Percentiles rank a stretch among this genome's conserved stretches.
Evolutionary conservation across 139 green algal species (phyloP).

Genomic region (Coelastrella sp.): DNA sequence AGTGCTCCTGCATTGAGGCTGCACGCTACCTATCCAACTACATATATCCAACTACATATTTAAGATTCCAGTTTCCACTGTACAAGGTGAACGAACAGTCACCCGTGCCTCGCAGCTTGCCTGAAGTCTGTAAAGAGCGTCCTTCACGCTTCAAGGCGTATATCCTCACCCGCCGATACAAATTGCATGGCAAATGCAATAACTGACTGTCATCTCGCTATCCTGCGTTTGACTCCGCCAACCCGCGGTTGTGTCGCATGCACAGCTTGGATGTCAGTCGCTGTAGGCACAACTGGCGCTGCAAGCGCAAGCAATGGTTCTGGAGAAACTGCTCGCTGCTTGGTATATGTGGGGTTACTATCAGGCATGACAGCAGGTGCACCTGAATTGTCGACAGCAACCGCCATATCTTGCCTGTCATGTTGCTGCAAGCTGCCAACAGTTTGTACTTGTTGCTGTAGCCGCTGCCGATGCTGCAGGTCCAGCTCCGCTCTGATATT

Average conservation of each 20-base stretch:
- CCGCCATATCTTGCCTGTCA: background rate
- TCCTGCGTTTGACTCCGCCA: background rate
- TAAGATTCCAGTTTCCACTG: no score
- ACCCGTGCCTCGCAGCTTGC: no score
- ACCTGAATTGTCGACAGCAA: background rate
- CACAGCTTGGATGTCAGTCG: background rate
- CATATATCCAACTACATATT: no score
- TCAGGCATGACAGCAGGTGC: background rate
- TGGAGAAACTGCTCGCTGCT: no score
- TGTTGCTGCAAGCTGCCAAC: background rate
- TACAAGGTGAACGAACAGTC: no score
- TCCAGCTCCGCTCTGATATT: background rate
- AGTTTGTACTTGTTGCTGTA: background rate
- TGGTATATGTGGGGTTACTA: no score
- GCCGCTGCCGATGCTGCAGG: background rate
- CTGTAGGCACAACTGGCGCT: background rate
- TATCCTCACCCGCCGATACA: no score
- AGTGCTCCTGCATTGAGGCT: no score
- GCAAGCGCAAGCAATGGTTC: background rate
- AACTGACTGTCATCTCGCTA: background rate
- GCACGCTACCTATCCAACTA: no score
- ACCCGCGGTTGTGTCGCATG: background rate
- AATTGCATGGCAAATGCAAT: no score
- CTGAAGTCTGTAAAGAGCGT: no score
- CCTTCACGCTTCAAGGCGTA: no score